These are phyloP conservation scores for Aspergillus neotritici DNA, from an alignment of 2,329 filamentous ascomycete genomes.

Conservation along the genomic window DNA sequence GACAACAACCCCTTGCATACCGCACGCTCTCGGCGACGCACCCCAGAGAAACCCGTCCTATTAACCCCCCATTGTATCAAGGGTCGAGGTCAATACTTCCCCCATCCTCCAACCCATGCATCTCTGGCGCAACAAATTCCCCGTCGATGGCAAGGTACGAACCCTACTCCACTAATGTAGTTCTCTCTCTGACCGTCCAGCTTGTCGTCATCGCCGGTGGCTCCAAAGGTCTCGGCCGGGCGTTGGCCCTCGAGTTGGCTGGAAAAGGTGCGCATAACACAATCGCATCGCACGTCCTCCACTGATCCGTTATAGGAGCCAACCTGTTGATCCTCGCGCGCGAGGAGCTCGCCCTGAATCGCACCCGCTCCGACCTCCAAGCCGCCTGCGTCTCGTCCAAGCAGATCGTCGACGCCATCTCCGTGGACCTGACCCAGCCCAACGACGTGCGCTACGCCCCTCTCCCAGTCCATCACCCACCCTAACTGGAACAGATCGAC, in stretches of 20 bases:
- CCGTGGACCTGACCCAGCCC: conserved; percentile 2
- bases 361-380: too few relatives aligned
- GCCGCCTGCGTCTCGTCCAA: neutral
- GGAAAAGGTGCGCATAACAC: neutral
- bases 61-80: too few relatives aligned
- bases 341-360: too few relatives aligned
- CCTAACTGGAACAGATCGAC: too few relatives aligned
- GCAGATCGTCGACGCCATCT: neutral
- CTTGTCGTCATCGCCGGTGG: conserved; percentile 6
- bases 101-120: too few relatives aligned
- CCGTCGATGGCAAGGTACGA: neutral
- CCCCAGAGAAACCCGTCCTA: too few relatives aligned
- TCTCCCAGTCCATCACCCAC: too few relatives aligned
- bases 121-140: neutral
- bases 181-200: neutral
- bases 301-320: conserved; percentile 1
- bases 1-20: too few relatives aligned
- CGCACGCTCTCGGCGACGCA: too few relatives aligned
- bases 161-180: neutral
- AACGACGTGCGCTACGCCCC: neutral
- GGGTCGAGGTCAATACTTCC: too few relatives aligned
- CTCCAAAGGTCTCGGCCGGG: conserved; percentile 7
- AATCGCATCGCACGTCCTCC: neutral
- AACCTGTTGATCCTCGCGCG: conserved; percentile 4
- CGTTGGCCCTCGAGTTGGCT: conserved; percentile 1